Evolutionary conservation across 208 protist species (phyloP), one percentile per base, ranked within the genome.

Genomic region (Crithidia acanthocephali): DNA sequence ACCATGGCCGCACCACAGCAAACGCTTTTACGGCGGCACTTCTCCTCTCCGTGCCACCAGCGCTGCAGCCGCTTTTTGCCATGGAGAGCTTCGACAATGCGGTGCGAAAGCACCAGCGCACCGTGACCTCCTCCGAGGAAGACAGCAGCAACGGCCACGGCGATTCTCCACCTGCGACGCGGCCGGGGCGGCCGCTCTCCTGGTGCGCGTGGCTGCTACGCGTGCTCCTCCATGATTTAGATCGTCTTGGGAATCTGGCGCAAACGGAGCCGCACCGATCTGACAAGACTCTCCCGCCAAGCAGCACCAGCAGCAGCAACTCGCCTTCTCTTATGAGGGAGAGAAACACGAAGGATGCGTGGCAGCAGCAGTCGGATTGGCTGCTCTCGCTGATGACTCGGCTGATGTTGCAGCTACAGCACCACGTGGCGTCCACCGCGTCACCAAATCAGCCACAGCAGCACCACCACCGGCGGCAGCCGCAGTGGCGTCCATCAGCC

Each of bases 201-300:
- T 77, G 64, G 72, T 66, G 72, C 33, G 72, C 42, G 48, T 77
- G 72, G 72, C 33, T 77, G 45, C 48, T 77, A 11, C 72, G 51
- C 8, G 48, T 71, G 11, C 72, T 77, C 8, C 22, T 76, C 23
- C 44, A 30, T 45, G 62, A 65, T 50, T 40, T 66, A n/a, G 61
- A 66, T 44, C 47, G 61, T 22, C 22, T 37, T 27, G 30, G 52
- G 40, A 27, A 25, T 23, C 27, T 27, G 4, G 2, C 60, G 59
- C 32, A 37, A 18, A 25, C 52, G 27, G 23, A 40, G 42, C 13
- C 42, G 25, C 20, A 1, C 7, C 5, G 9, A 6, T 42, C 13
- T 15, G 37, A 42, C 25, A 37, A 15, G 6, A 37, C 32, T 37
- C 18, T 57, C 2, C 27, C 32, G 6, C 15, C 5, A 15, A 37